Base-by-base conservation (phyloP, 2,329 filamentous ascomycete genomes). In the Trichoderma citrinoviride region DNA sequence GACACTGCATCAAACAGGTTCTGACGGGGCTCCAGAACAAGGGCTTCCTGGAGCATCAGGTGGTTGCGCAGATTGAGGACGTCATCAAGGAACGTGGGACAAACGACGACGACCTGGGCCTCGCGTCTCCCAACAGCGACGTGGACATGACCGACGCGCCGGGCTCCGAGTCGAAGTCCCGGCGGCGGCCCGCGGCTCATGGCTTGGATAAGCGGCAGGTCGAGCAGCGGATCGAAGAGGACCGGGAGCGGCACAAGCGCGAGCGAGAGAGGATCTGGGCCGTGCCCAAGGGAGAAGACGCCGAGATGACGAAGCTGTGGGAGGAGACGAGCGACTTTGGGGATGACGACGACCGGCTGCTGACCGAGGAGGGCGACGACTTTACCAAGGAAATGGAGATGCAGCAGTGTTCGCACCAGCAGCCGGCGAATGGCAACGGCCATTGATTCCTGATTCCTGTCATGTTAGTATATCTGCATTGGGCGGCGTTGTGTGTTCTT, bases 201-300 rank as follows among this genome's bases (percentile, higher is more conserved):
- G 76, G 79, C 17, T 76, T 95, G 58, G 92, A 97, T 73, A 95
- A 94, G 78, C 85, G 90, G 64, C 91, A 97, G 78, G 91, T 97
- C 61, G 93, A 98, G 78, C 93, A 98, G 80, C 84, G 95, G 46
- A 97, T 99, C 68, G 96, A 99, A 71, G 96, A 99, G 78, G 95
- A 99, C 77, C 83, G 95, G 3, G 95, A 99, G 77, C 83, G 95
- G 49, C 96, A 99, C 77, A 99, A 99, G 82, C 82, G 94, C 49
- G 81, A 94, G 72, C 82, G 95, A 23, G 95, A 99, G 79, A 93
- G 89, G 71, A 96, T 97, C 68, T 99, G 96, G 95, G 92, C 93
- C 0, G 88, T 97, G 2, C 86, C 86, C 33, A 83, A 85, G 8
- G 72, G 70, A 8, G 82, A 85, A 27, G 85, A 88, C 41, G 79